These are phyloP conservation scores for Tagetes patula DNA, from an alignment of 129 eudicot species.

Conservation along the genomic window DNA sequence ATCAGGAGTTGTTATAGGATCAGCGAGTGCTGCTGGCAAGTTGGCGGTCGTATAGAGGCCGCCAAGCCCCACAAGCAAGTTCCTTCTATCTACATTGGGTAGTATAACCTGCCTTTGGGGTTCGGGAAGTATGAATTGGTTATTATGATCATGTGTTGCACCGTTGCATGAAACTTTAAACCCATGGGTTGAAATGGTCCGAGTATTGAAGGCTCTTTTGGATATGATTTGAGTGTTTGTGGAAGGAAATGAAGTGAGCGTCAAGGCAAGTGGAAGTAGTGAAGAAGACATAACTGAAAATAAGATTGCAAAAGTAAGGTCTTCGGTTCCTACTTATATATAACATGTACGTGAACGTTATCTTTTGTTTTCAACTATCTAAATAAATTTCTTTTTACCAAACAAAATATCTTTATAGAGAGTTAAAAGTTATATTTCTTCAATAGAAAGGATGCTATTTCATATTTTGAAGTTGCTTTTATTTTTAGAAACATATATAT, in stretches of 20 bases:
- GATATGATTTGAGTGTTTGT: neutral
- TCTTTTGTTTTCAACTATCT: too few species aligned
- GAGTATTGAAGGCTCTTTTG: neutral
- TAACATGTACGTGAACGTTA: too few species aligned
- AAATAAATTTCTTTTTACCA: too few species aligned
- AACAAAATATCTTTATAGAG: too few species aligned
- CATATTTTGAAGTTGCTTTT: too few species aligned
- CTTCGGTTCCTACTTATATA: too few species aligned
- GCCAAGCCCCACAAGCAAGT: constrained; percentile 31
- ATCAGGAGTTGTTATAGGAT: constrained; percentile 37
- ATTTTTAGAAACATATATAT: too few species aligned
- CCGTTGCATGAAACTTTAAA: neutral
- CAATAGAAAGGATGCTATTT: too few species aligned
- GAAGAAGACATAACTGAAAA: neutral
- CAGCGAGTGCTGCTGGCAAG: constrained; percentile 7
- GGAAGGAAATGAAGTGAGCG: neutral
- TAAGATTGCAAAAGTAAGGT: too few species aligned
- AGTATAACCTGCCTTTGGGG: too few species aligned
- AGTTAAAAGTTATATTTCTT: too few species aligned
- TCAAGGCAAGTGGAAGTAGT: too few species aligned
- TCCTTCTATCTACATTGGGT: constrained; percentile 13
- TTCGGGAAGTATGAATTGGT: neutral
- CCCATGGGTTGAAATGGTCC: neutral
- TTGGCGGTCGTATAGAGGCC: constrained; percentile 24
- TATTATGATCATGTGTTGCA: neutral